Conservation (phyloP, 2,329 filamentous ascomycete genomes). For the Trichoderma koningiopsis region DNA sequence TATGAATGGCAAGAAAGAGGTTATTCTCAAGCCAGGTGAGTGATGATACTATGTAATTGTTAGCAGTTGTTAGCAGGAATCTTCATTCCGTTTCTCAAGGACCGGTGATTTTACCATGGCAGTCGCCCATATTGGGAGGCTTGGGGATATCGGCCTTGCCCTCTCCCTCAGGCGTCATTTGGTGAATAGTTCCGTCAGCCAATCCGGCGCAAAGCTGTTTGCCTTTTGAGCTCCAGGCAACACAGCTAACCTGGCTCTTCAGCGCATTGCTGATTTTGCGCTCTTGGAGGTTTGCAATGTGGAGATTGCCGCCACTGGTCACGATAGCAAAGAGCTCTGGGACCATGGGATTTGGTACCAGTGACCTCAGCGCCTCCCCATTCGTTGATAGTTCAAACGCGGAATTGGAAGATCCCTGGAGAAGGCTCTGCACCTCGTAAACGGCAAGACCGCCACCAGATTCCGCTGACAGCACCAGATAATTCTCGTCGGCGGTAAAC, state of each 20-base stretch:
- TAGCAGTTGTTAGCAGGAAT: slow-evolving; percentile 26
- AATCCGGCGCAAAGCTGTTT: slow-evolving; percentile 91
- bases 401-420: slow-evolving; percentile 66
- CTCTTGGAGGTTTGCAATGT: slow-evolving; percentile 79
- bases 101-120: slow-evolving; percentile 59
- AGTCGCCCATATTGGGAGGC: slow-evolving; percentile 67
- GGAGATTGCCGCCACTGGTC: slow-evolving; percentile 75
- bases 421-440: slow-evolving; percentile 72
- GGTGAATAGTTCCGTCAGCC: slow-evolving; percentile 74
- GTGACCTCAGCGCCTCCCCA: slow-evolving; percentile 68
- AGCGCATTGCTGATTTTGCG: slow-evolving; percentile 64
- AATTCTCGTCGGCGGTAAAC: slow-evolving; percentile 88
- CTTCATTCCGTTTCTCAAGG: too few relatives aligned
- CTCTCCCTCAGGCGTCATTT: slow-evolving; percentile 81
- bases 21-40: slow-evolving; percentile 88
- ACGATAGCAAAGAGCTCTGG: slow-evolving; percentile 79
- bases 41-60: slow-evolving; percentile 62
- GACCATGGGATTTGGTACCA: slow-evolving; percentile 79
- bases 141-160: slow-evolving; percentile 77
- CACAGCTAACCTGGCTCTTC: slow-evolving; percentile 75
- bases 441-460: slow-evolving; percentile 78
- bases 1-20: slow-evolving; percentile 79
- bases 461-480: slow-evolving; percentile 80
- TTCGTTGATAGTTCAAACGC: slow-evolving; percentile 78
- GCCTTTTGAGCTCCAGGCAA: slow-evolving; percentile 89